phyloP scores from a whole-genome alignment of 2,329 filamentous ascomycete species.

The Pseudogymnoascus sp. region DNA sequence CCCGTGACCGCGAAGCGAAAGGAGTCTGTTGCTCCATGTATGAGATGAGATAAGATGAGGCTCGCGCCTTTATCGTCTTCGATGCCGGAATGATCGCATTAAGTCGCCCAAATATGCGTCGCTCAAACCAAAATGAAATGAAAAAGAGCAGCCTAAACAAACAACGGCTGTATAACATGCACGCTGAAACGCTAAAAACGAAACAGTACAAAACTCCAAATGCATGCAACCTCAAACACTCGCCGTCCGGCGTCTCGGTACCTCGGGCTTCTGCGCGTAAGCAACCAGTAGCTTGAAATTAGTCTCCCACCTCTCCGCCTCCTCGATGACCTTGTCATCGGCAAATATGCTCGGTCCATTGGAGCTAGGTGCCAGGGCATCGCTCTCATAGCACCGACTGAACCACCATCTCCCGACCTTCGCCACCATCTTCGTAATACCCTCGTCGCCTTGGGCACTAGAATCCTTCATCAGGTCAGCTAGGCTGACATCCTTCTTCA shows the following conservation, averaged over 20 bases:
- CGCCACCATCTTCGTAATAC: constrained; percentile 86
- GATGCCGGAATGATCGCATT: background rate
- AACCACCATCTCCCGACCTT: constrained; percentile 97
- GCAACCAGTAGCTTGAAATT: constrained; percentile 88
- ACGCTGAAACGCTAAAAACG: background rate
- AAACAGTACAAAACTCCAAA: background rate
- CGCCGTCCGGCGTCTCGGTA: constrained; percentile 19
- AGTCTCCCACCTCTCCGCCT: constrained; percentile 80
- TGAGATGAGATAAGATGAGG: constrained; percentile 5
- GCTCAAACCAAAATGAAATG: background rate
- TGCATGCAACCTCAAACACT: constrained; percentile 19
- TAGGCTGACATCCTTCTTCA: constrained; percentile 40
- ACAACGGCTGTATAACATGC: background rate
- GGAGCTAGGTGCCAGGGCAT: constrained; percentile 40
- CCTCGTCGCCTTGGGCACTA: constrained; percentile 64
- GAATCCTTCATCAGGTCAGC: constrained; percentile 67
- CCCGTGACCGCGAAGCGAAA: background rate
- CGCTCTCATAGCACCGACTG: constrained; percentile 77
- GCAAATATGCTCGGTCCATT: constrained; percentile 63
- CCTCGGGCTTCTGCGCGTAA: constrained; percentile 43
- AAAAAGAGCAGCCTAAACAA: background rate
- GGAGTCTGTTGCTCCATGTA: background rate
- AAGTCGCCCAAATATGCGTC: constrained; percentile 4
- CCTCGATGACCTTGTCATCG: constrained; percentile 63
- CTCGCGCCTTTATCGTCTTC: constrained; percentile 10